These are phyloP conservation scores for Coniferiporia sulphurascens DNA, from an alignment of 1,284 basidiomycete genomes.

Conservation along the genomic window DNA sequence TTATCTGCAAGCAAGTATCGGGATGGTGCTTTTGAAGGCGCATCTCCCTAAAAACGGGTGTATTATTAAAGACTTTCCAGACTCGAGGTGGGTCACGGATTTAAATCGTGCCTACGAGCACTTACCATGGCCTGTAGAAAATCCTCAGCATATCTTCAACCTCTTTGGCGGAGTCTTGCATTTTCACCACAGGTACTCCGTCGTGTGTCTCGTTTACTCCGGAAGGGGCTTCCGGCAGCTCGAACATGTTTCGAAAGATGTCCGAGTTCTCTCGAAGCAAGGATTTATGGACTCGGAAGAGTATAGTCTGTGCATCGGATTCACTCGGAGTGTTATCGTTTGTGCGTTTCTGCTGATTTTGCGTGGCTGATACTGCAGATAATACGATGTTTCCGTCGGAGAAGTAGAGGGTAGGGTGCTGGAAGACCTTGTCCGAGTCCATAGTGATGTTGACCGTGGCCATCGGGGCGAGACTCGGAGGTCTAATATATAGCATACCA, in stretches of 20 bases:
- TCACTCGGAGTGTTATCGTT: neutral
- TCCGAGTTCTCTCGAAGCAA: neutral
- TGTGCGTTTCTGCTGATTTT: neutral
- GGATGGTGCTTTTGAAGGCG: neutral
- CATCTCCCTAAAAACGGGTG: neutral
- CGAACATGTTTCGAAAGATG: constrained; percentile 1
- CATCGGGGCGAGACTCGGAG: too few species aligned
- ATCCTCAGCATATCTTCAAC: neutral
- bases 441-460: too few species aligned
- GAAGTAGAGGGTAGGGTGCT: neutral
- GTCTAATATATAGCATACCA: too few species aligned
- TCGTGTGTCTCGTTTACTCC: neutral
- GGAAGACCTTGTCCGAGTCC: neutral
- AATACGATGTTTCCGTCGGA: constrained; percentile 4
- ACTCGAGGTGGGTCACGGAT: neutral
- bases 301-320: neutral
- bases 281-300: constrained; percentile 2
- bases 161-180: neutral
- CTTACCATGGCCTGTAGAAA: neutral
- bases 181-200: neutral
- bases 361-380: neutral
- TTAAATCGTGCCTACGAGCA: neutral
- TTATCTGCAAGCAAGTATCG: neutral
- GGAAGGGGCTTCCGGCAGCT: neutral
- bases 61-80: too few species aligned